Base-by-base conservation (phyloP, 2,329 filamentous ascomycete species). In the Microascus cirrosus region DNA sequence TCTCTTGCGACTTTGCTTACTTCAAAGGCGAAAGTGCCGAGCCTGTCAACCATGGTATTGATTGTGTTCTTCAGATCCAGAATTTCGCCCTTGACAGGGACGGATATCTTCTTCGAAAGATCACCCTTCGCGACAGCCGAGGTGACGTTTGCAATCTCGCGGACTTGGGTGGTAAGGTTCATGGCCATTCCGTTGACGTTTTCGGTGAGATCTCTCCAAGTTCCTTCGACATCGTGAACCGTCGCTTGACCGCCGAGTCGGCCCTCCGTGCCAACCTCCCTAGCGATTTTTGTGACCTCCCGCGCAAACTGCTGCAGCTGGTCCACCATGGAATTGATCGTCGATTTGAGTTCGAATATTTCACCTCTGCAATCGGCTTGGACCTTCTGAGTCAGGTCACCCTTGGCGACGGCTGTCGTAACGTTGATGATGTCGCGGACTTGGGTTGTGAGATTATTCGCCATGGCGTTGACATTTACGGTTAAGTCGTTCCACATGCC, bases 291-390 rank as follows among this genome's bases (percentile, higher is more conserved):
- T 42, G 93, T 97, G 65, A 99, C 94, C 75, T 97, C 93, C 68
- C 91, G 89, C 11, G 94, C 94, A 69, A 97, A 97, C 68, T 96
- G 92, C 68, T 95, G 90, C 59, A 99, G 78, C 71, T 96, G 94
- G 70, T 96, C 94, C 63, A 99, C 93, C 93, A 99, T 99, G 70
- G 89, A 94, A 74, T 99, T 99, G 77, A 97, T 99, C 53, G 94
- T 97, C 60, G 91, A 92, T 74, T 99, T 99, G 68, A 99, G 87
- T 75, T 89, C 90, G 69, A 85, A 88, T 67, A 92, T 97, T 79
- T 93, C 94, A 72, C 88, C 95, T 75, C 86, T 88, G 73, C 89
- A 93, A 67, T 90, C 90, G 61, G 92, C 92, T 71, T 95, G 90
- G 45, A 99, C 93, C 72, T 96, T 96, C 72, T 96, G 93, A 55